phyloP scores from a whole-genome alignment of 306 rosid species.

The Canavalia gladiata region DNA sequence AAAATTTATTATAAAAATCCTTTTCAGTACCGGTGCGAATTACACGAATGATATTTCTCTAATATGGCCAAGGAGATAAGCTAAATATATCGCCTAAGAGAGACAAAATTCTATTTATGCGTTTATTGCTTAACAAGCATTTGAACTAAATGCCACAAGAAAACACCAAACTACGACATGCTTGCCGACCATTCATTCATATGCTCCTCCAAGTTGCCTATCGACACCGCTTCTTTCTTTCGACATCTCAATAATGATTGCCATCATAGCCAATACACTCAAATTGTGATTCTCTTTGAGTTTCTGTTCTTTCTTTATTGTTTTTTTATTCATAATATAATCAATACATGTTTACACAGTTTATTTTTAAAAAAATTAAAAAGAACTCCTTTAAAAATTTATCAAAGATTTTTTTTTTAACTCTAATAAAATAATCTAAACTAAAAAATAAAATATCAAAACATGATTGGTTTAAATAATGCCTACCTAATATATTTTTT shows the following conservation, averaged over 20 bases:
- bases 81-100: neutral
- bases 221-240: slow-evolving; percentile 21
- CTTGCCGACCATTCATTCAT: slow-evolving; percentile 20
- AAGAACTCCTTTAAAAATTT: too few species aligned
- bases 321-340: neutral
- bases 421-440: too few species aligned
- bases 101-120: neutral
- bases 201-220: slow-evolving; percentile 4
- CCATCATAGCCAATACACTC: neutral
- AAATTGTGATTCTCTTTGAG: neutral
- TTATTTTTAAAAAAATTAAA: too few species aligned
- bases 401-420: too few species aligned
- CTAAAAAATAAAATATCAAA: too few species aligned
- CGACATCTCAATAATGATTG: neutral
- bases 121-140: neutral
- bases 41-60: neutral
- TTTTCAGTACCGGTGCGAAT: too few species aligned
- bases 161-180: slow-evolving; percentile 1
- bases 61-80: neutral
- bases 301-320: too few species aligned
- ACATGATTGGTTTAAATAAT: too few species aligned
- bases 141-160: slow-evolving; percentile 21
- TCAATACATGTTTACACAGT: too few species aligned
- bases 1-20: too few species aligned
- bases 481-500: too few species aligned